Conservation (phyloP, 345 rosid genomes). For the Sonneratia caseolaris region DNA sequence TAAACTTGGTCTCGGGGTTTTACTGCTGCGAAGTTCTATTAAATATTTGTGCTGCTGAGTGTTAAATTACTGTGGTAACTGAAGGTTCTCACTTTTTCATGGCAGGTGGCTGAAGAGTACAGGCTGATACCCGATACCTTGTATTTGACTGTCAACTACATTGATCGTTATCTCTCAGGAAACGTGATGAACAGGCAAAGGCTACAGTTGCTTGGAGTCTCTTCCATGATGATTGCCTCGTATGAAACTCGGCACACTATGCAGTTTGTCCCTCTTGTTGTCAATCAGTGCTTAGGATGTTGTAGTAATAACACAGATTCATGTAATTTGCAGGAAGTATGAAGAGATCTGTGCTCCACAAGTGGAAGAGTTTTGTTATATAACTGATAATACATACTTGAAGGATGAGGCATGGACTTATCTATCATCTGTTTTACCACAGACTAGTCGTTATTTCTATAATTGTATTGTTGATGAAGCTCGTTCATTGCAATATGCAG, state of each 20-base stretch:
- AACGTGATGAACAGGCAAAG: constrained; percentile 65
- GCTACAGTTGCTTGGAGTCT: constrained; percentile 82
- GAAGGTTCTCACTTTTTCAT: constrained; percentile 10
- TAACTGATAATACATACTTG: constrained; percentile 86
- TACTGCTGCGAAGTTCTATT: neutral
- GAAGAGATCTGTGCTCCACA: constrained; percentile 92
- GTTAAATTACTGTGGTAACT: neutral
- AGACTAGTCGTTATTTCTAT: neutral
- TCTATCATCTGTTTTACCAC: neutral
- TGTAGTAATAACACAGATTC: neutral
- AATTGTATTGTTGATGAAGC: constrained; percentile 2
- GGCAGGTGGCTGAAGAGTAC: constrained; percentile 94
- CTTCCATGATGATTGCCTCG: constrained; percentile 96
- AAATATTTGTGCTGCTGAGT: neutral
- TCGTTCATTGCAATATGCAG: constrained; percentile 18
- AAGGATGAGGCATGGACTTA: constrained; percentile 55
- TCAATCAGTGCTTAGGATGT: neutral
- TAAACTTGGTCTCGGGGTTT: constrained; percentile 16
- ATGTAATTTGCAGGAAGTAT: constrained; percentile 48
- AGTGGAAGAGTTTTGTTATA: constrained; percentile 88
- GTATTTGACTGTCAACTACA: constrained; percentile 71
- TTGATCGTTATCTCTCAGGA: constrained; percentile 91
- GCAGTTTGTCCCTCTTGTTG: neutral
- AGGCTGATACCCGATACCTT: constrained; percentile 85
- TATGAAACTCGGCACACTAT: constrained; percentile 22